These are phyloP conservation scores for Cystobasidium ongulense DNA, from an alignment of 768 basidiomycete genomes.

Conservation along the genomic window DNA sequence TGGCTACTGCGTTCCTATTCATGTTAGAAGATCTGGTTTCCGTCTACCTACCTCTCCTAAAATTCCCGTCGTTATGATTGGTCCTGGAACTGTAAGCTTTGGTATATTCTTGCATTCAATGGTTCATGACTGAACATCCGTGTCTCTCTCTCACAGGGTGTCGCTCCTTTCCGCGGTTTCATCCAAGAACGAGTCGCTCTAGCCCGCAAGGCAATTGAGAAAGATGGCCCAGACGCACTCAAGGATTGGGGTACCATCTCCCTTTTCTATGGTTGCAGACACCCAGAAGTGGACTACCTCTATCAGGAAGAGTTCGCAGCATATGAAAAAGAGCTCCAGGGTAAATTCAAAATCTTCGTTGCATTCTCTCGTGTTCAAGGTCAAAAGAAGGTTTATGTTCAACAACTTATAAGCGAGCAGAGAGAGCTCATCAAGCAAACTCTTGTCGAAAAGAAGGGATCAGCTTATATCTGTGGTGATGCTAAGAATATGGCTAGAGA, in stretches of 20 bases:
- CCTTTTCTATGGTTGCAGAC: slow-evolving; percentile 93
- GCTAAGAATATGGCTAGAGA: slow-evolving; percentile 83
- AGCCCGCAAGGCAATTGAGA: slow-evolving; percentile 85
- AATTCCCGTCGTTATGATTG: slow-evolving; percentile 97
- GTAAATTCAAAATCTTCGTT: slow-evolving; percentile 78
- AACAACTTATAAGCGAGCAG: slow-evolving; percentile 87
- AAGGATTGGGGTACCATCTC: slow-evolving; percentile 91
- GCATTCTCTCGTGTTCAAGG: slow-evolving; percentile 90
- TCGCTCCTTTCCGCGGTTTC: slow-evolving; percentile 98
- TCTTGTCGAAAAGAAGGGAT: slow-evolving; percentile 90
- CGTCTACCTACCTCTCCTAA: slow-evolving; percentile 94
- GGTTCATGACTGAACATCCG: slow-evolving; percentile 30
- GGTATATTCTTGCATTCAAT: not conserved
- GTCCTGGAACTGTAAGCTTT: slow-evolving; percentile 80
- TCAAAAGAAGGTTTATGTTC: slow-evolving; percentile 96
- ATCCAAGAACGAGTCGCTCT: slow-evolving; percentile 95
- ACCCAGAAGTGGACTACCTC: slow-evolving; percentile 77
- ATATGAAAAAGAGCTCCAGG: slow-evolving; percentile 74
- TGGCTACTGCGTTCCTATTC: slow-evolving; percentile 56
- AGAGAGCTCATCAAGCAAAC: slow-evolving; percentile 72
- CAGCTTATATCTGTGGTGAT: slow-evolving; percentile 48
- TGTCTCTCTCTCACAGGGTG: slow-evolving; percentile 57
- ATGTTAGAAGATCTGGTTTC: slow-evolving; percentile 94
- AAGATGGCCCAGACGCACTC: slow-evolving; percentile 87
- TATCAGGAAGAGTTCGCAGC: slow-evolving; percentile 92